Conservation (phyloP, 2,329 filamentous ascomycete genomes). For the Pyricularia grisea region DNA sequence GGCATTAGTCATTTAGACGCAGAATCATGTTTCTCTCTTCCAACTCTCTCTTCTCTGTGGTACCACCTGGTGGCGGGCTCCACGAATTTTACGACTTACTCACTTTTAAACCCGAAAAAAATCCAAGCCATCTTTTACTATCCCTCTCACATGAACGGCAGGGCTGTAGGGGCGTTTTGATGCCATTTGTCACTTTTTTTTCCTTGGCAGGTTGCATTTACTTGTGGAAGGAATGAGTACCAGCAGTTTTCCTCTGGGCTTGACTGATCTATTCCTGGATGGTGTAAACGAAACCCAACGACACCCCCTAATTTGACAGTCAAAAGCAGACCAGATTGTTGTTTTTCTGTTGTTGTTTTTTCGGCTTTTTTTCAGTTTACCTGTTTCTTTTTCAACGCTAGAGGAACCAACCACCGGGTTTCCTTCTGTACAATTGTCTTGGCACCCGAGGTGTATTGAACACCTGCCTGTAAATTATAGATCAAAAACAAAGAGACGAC, state of each 20-base stretch:
- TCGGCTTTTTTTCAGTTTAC: neutral
- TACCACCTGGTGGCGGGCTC: neutral
- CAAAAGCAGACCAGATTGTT: neutral
- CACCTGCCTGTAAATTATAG: neutral
- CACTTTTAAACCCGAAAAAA: neutral
- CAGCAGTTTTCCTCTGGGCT: neutral
- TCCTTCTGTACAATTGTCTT: neutral
- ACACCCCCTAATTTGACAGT: neutral
- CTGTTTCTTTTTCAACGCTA: neutral
- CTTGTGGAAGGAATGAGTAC: neutral
- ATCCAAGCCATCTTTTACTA: neutral
- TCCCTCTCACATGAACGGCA: neutral
- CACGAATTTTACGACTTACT: neutral
- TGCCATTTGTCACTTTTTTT: neutral
- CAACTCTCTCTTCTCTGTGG: neutral
- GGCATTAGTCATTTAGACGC: neutral
- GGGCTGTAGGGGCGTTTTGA: neutral
- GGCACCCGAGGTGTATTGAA: neutral
- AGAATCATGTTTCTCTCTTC: neutral
- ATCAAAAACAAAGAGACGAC: neutral
- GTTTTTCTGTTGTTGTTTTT: neutral
- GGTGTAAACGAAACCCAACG: no score
- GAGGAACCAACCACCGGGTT: neutral
- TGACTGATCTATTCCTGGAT: no score
- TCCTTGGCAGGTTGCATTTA: neutral